Evolutionary conservation across 2,329 filamentous ascomycete species (phyloP), one percentile per base, ranked within the genome.

Genomic region (Gremmenia infestans): DNA sequence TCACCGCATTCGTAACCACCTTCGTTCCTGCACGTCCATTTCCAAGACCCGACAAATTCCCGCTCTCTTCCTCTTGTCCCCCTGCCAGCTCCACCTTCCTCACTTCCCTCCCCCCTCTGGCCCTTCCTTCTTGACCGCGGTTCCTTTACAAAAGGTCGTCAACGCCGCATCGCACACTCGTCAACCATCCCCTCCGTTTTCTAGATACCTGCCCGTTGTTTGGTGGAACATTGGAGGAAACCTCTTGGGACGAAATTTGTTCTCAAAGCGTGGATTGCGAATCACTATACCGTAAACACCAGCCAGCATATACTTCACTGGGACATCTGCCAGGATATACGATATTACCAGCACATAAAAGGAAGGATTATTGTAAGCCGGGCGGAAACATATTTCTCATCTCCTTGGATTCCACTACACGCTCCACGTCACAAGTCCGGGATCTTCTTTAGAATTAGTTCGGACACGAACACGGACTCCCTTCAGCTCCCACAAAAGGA

Each of bases 21-120:
- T 17, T 36, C 47, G 28, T 28, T 22, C 49, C 49, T 51, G 49
- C 49, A 51, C 49, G 49, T 51, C 49, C 49, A 23, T 12, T 17
- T 51, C 45, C 49, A 51, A 40, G 49, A 42, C 49, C 49, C n/a
- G 49, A 6, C 32, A 9, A 22, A 12, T 36, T 51, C n/a, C 37
- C 36, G n/a, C 36, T 32, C 37, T 32, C 49, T 23, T 12, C 49
- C 49, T 42, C 49, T 17, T 23, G 6, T 12, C 28, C 48, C 19
- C 9, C 28, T 35, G 35, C 48, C 48, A 12, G 4, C 36, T 19
- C 11, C 48, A 11, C 32, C 17, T 39, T 50, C 36, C 15, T 23
- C 8, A 7, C 36, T 39, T 22, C 17, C 48, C 35, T 22, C 48
- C 39, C 32, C 14, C 25, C 14, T 17, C 23, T 19, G 11, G 19